phyloP scores from a whole-genome alignment of 768 basidiomycete species.

The Mycena pura region DNA sequence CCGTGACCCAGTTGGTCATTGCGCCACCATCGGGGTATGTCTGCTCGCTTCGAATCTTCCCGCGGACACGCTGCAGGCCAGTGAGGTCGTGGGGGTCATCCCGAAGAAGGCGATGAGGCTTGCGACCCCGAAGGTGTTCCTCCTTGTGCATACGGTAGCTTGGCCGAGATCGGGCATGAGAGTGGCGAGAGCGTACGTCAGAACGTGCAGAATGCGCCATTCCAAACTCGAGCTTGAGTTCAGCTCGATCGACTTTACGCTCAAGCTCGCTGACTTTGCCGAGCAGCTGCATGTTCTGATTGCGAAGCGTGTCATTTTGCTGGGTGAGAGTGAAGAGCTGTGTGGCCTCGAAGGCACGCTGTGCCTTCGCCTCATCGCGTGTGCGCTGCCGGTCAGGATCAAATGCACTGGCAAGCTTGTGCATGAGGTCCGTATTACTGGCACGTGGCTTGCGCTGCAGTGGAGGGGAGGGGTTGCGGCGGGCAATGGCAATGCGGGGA shows the following conservation, averaged over 20 bases:
- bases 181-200: background rate
- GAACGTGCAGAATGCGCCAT: conserved; percentile 1
- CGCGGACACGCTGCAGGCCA: background rate
- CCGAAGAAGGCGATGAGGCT: no score
- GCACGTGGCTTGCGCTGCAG: background rate
- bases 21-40: conserved; percentile 6
- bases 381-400: background rate
- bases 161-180: background rate
- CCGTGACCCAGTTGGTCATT: background rate
- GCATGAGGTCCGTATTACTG: background rate
- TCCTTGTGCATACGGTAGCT: conserved; percentile 8
- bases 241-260: conserved; percentile 19
- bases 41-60: conserved; percentile 14
- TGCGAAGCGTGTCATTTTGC: conserved; percentile 17
- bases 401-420: background rate
- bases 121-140: no score
- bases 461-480: background rate
- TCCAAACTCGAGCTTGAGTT: conserved; percentile 21
- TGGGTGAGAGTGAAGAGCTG: conserved; percentile 4
- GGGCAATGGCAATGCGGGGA: background rate
- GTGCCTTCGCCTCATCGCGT: background rate
- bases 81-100: no score
- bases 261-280: conserved; percentile 10
- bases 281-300: conserved; percentile 19
- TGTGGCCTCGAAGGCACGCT: conserved; percentile 4